Conservation (phyloP, 257 asterid genomes). For the Nicotiana sylvestris region DNA sequence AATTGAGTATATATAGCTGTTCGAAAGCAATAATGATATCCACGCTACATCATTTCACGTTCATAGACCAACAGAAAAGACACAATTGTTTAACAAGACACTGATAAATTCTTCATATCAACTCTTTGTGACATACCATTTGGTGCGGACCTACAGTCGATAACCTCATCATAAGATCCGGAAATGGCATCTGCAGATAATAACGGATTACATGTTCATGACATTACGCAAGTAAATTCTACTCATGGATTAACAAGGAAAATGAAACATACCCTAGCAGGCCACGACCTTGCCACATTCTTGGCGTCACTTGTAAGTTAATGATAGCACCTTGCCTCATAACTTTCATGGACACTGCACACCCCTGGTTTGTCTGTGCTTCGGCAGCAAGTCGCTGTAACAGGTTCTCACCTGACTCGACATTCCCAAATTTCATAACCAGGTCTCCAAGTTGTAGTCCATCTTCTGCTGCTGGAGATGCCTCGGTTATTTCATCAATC, state of each 20-base stretch:
- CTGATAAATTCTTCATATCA: background rate
- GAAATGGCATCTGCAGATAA: constrained; percentile 28
- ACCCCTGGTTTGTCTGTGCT: constrained; percentile 60
- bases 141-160: background rate
- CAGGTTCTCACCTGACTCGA: constrained; percentile 65
- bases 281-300: constrained; percentile 91
- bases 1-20: background rate
- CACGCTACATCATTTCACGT: background rate
- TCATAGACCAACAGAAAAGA: background rate
- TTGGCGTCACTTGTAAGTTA: constrained; percentile 65
- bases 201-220: background rate
- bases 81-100: background rate
- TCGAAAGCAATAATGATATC: background rate
- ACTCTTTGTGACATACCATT: background rate
- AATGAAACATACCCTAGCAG: constrained; percentile 57
- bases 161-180: constrained; percentile 21
- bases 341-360: constrained; percentile 51
- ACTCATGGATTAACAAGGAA: constrained; percentile 1
- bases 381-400: constrained; percentile 74
- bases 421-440: constrained; percentile 78
- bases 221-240: background rate
- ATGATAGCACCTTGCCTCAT: constrained; percentile 68
- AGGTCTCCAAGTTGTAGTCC: constrained; percentile 96
- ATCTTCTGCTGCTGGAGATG: constrained; percentile 94
- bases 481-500: constrained; percentile 83